Evolutionary conservation across 495 filamentous ascomycete species (phyloP).

Genomic region (Xanthoparmelia taractica): DNA sequence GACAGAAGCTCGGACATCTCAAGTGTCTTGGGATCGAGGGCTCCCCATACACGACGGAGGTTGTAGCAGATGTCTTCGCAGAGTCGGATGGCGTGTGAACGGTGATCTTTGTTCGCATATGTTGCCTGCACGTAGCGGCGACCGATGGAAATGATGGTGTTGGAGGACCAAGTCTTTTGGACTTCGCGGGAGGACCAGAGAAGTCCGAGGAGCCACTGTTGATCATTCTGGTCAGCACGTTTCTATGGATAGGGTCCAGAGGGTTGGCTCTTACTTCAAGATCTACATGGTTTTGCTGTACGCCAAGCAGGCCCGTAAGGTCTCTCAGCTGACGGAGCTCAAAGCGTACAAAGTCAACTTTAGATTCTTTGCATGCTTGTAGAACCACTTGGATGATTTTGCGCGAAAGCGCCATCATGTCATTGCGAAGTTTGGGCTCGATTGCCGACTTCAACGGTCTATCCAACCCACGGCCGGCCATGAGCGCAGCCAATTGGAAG

Average conservation of each 20-base stretch:
- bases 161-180: slow-evolving; percentile 49
- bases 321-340: slow-evolving; percentile 46
- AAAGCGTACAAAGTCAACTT: slow-evolving; percentile 47
- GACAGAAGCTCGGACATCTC: slow-evolving; percentile 51
- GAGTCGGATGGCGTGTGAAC: slow-evolving; percentile 43
- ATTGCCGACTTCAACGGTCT: slow-evolving; percentile 34
- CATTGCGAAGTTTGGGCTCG: slow-evolving; percentile 37
- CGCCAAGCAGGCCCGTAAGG: slow-evolving; percentile 49
- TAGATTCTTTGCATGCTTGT: slow-evolving; percentile 39
- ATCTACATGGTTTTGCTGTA: slow-evolving; percentile 51
- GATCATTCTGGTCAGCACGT: neutral
- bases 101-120: slow-evolving; percentile 38
- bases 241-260: neutral
- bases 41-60: slow-evolving; percentile 50
- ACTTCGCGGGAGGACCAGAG: slow-evolving; percentile 56
- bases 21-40: slow-evolving; percentile 46
- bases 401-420: slow-evolving; percentile 48
- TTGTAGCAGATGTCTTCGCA: slow-evolving; percentile 59
- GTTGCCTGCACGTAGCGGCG: slow-evolving; percentile 51
- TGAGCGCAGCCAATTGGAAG: slow-evolving; percentile 48
- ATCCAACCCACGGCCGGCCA: slow-evolving; percentile 42
- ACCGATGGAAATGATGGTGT: slow-evolving; percentile 48
- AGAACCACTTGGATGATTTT: slow-evolving; percentile 47
- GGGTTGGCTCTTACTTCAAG: slow-evolving; percentile 41
- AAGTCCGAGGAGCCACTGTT: slow-evolving; percentile 43